Percentiles rank a stretch among this genome's conserved stretches.
Conservation (phyloP, 2,329 filamentous ascomycete species). For the Cercospora brassicicola region DNA sequence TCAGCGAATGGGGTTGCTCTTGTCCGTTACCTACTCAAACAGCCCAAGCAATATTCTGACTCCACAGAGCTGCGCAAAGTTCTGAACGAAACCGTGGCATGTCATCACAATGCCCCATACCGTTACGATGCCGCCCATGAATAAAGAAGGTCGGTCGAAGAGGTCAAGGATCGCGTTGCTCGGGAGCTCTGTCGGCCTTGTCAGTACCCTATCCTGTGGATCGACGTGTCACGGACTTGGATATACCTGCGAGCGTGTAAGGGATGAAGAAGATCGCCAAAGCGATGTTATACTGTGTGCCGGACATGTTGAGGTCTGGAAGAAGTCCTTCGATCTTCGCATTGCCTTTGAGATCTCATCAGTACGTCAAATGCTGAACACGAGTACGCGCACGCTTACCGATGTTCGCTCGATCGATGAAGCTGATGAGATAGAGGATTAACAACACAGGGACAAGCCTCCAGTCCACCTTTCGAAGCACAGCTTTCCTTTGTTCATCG, state of each 20-base stretch:
- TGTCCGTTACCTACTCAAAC: neutral
- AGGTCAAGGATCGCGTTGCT: neutral
- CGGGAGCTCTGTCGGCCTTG: neutral
- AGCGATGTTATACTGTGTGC: neutral
- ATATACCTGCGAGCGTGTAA: neutral
- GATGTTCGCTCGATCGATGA: constrained; percentile 35
- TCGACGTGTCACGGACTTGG: no score
- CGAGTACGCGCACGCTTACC: constrained; percentile 20
- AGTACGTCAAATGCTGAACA: neutral
- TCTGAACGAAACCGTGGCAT: neutral
- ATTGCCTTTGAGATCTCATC: neutral
- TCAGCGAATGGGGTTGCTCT: no score
- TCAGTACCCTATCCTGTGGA: neutral
- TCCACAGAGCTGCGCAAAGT: neutral
- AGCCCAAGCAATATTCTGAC: neutral
- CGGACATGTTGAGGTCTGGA: neutral
- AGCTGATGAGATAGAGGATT: constrained; percentile 34
- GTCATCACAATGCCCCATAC: neutral
- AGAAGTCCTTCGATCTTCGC: neutral
- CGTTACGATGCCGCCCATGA: neutral
- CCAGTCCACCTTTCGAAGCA: constrained; percentile 17
- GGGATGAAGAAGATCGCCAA: neutral
- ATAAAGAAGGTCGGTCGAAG: neutral
- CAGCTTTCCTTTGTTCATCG: neutral
- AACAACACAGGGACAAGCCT: neutral